Conservation (phyloP, 2,329 filamentous ascomycete genomes). For the Fusarium newnesense region DNA sequence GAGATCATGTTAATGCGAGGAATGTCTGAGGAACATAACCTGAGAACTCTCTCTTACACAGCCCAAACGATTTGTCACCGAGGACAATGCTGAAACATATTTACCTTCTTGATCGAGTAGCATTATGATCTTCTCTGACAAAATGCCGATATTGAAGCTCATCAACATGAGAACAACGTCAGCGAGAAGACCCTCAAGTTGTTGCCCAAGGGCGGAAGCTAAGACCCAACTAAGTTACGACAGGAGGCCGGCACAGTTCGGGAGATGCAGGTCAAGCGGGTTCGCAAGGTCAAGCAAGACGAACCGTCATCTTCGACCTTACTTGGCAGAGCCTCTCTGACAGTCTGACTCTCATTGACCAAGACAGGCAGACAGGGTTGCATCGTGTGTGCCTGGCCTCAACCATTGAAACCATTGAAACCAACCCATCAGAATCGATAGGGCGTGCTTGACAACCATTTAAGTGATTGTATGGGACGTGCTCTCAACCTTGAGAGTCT, state of each 20-base stretch:
- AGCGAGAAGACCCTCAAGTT: slow-evolving; percentile 17
- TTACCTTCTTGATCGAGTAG: neutral
- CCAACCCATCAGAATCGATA: slow-evolving; percentile 12
- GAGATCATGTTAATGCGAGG: slow-evolving; percentile 4
- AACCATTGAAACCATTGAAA: slow-evolving; percentile 17
- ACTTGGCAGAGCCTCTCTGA: slow-evolving; percentile 16
- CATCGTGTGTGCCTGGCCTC: slow-evolving; percentile 22
- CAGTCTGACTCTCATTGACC: slow-evolving; percentile 6
- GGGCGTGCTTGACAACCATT: slow-evolving; percentile 28
- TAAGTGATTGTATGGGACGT: neutral
- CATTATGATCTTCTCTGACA: neutral
- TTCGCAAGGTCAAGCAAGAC: slow-evolving; percentile 27
- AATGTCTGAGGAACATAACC: neutral
- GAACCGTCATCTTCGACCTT: slow-evolving; percentile 20
- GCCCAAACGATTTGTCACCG: neutral
- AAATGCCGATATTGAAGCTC: neutral
- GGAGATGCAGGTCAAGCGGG: slow-evolving; percentile 39
- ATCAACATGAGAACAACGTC: slow-evolving; percentile 1
- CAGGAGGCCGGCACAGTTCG: slow-evolving; percentile 22
- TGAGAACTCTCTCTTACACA: neutral
- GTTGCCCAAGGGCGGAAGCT: slow-evolving; percentile 36
- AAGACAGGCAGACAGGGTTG: slow-evolving; percentile 23
- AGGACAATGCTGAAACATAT: neutral
- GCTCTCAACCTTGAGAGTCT: neutral
- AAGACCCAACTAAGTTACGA: slow-evolving; percentile 24